Conservation (phyloP, 1,284 basidiomycete species). For the Cystobasidium sp. region DNA sequence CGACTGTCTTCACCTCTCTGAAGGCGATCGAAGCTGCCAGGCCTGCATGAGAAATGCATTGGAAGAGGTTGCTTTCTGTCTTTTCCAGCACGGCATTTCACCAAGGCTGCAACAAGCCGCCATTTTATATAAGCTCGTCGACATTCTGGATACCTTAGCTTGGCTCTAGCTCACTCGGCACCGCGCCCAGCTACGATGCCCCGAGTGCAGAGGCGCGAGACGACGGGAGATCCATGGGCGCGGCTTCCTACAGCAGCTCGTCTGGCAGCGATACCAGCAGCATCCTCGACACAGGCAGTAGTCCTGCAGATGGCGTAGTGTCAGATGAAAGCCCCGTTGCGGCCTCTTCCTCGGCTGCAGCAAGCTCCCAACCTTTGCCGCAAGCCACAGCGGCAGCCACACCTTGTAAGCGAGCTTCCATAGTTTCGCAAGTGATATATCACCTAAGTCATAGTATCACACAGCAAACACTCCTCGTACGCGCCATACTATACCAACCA, state of each 20-base stretch:
- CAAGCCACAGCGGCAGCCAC: constrained; percentile 18
- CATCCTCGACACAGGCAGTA: constrained; percentile 18
- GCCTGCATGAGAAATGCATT: too few relatives aligned
- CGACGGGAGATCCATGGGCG: constrained; percentile 17
- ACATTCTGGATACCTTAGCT: neutral
- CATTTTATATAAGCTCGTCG: neutral
- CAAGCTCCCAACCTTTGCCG: constrained; percentile 8
- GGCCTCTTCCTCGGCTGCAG: neutral
- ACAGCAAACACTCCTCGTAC: constrained; percentile 23
- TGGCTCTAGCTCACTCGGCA: neutral
- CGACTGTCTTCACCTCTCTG: too few relatives aligned
- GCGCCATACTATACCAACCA: constrained; percentile 21
- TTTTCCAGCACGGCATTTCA: too few relatives aligned
- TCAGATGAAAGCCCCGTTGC: constrained; percentile 13
- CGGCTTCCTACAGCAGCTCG: constrained; percentile 22
- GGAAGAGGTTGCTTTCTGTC: too few relatives aligned
- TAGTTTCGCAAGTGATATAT: too few relatives aligned
- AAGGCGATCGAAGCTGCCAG: too few relatives aligned
- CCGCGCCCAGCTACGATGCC: constrained; percentile 15
- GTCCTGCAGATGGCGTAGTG: constrained; percentile 12
- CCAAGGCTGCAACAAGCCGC: neutral
- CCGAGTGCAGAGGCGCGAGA: constrained; percentile 2
- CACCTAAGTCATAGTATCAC: too few relatives aligned
- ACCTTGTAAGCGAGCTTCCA: neutral
- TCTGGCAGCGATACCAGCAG: constrained; percentile 22